Base-by-base conservation (phyloP, 129 eudicot genomes). In the Artemisia tridentata region DNA sequence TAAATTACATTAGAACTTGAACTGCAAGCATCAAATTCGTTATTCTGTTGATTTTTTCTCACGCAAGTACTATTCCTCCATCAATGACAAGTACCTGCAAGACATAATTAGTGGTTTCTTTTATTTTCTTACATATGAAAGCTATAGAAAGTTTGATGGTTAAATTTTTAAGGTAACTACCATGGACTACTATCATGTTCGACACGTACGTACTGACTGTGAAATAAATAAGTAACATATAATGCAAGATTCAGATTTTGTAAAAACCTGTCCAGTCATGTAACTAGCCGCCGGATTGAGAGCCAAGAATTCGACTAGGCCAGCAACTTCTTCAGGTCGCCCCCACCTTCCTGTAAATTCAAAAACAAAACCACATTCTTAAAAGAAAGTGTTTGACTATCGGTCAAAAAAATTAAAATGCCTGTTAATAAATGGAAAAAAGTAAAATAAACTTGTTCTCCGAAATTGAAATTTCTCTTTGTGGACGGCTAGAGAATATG, bases 61-160 rank as follows among this genome's bases (percentile, higher is more conserved):
- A 91, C 97, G 88, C 82, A 69, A n/a, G n/a, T n/a, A 86, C 96
- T 93, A 91, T 88, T 67, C 97, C 97, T 62, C 97, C 97, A 81
- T 88, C 97, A 55, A 91, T 91, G 15, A 91, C 84, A 63, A 91
- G 67, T 60, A 91, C 97, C 96, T 91, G 83, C 78, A 75, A 16
- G 3, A 78, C 68, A 47, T 12, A 52, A 66, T 49, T 43, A n/a
- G 3, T 8, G 23, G 54, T 47, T 27, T 23, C 50, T n/a, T 49
- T 46, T 19, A 8, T 13, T 2, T 34, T 38, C 20, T 55, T 19
- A 27, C 7, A 43, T 59, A 12, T 62, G 18, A 27, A 29, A 29
- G 6, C 34, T 29, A 29, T 29, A 29, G 34, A 29, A 29, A 29
- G 34, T 4, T 29, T 29, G 6, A 29, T 29, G 34, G 34, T 29